Conservation (phyloP, 441 rosid genomes). For the Lepidium campestre region DNA sequence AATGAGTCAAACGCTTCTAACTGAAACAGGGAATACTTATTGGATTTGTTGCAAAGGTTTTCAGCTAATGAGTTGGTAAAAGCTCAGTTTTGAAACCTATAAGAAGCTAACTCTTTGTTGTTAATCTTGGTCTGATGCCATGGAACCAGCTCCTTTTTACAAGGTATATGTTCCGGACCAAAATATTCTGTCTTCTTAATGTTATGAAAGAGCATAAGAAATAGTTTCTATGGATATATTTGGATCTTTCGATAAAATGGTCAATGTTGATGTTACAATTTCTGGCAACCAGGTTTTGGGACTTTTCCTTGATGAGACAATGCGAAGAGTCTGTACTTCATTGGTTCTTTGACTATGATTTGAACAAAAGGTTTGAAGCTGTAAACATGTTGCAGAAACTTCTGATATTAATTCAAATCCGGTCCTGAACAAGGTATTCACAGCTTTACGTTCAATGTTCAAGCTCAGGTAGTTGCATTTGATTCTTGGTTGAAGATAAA, state of each 20-base stretch:
- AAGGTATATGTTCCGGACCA: conserved; percentile 7
- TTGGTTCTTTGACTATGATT: not conserved
- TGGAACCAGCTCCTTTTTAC: not conserved
- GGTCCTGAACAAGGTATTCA: not conserved
- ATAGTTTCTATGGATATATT: not conserved
- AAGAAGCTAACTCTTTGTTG: conserved; percentile 3
- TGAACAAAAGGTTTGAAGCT: not conserved
- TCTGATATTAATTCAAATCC: not conserved
- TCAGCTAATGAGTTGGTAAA: not conserved
- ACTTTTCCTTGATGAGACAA: not conserved
- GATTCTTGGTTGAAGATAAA: not conserved
- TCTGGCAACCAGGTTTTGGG: not conserved
- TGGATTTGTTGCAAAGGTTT: conserved; percentile 2
- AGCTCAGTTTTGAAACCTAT: conserved; percentile 11
- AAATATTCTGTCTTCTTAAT: not conserved
- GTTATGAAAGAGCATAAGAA: not conserved
- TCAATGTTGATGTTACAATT: not conserved
- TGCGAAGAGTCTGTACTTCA: not conserved
- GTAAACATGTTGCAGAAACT: not conserved
- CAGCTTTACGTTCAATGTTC: not conserved
- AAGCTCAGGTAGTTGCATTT: not conserved
- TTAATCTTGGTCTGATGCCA: conserved; percentile 9
- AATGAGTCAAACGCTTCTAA: conserved; percentile 5
- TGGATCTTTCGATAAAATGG: not conserved
- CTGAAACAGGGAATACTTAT: not conserved